Percentiles rank a stretch among this genome's conserved stretches.
These are phyloP conservation scores for Tetratostichococcus sp. DNA, from an alignment of 139 green algal genomes.

Conservation along the genomic window DNA sequence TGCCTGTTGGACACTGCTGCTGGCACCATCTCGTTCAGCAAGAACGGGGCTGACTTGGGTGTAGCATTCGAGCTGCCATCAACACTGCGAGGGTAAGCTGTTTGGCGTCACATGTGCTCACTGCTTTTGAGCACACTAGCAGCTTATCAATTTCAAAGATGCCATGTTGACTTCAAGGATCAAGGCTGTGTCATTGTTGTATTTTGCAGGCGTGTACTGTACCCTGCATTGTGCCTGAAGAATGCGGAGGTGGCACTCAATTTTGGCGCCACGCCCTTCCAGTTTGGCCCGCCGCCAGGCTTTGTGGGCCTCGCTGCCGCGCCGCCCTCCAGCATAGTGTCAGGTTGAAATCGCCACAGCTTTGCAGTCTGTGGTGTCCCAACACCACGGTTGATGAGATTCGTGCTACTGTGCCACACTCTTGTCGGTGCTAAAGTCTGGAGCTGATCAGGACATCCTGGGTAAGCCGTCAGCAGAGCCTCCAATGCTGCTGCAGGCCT, in stretches of 20 bases:
- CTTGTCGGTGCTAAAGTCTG: too few species aligned
- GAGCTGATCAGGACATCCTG: too few species aligned
- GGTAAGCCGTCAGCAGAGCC: too few species aligned
- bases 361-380: too few species aligned
- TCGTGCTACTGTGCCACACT: too few species aligned
- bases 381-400: too few species aligned
- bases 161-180: too few species aligned
- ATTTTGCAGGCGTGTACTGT: conserved; percentile 47
- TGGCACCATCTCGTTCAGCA: conserved; percentile 46
- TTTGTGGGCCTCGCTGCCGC: conserved; percentile 29
- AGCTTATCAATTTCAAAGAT: too few species aligned
- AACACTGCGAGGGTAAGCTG: background rate
- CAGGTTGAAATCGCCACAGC: background rate
- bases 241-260: conserved; percentile 73
- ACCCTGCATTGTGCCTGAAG: conserved; percentile 72
- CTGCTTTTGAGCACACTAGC: too few species aligned
- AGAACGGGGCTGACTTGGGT: conserved; percentile 57
- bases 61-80: conserved; percentile 51
- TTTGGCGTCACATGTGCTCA: too few species aligned
- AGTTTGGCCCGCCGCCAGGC: conserved; percentile 27
- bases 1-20: conserved; percentile 52
- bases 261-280: conserved; percentile 43
- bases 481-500: too few species aligned
- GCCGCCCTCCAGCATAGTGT: conserved; percentile 3
- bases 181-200: too few species aligned